Percentiles rank a stretch among this genome's conserved stretches.
These are phyloP conservation scores for Scheffersomyces spartinae DNA, from an alignment of 805 yeast genomes.

Conservation along the genomic window DNA sequence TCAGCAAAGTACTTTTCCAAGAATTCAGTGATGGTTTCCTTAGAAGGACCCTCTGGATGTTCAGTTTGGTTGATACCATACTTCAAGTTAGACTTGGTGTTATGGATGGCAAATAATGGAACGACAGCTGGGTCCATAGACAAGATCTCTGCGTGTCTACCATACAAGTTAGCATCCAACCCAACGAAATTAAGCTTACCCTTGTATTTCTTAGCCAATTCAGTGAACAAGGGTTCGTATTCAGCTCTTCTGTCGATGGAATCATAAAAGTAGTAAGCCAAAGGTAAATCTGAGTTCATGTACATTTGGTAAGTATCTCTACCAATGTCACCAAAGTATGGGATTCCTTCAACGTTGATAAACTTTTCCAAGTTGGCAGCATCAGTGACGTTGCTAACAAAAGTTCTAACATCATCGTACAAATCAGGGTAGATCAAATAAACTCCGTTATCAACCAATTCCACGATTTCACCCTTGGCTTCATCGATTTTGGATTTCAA, in stretches of 20 bases:
- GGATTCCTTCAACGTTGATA: conserved; percentile 55
- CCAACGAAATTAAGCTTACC: conserved; percentile 83
- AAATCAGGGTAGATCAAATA: conserved; percentile 26
- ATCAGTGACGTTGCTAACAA: too few species aligned
- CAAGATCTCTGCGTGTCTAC: conserved; percentile 78
- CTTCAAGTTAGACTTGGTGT: conserved; percentile 54
- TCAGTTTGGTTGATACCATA: conserved; percentile 61
- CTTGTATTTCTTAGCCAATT: conserved; percentile 63
- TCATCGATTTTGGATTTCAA: conserved; percentile 24
- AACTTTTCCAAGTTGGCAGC: conserved; percentile 32
- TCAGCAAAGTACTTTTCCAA: conserved; percentile 56
- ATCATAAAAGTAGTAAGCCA: conserved; percentile 82
- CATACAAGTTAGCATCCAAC: conserved; percentile 68
- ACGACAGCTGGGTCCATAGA: conserved; percentile 70
- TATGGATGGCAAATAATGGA: conserved; percentile 87
- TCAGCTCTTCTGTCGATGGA: conserved; percentile 52
- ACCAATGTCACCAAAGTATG: conserved; percentile 78
- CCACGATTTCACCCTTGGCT: too few species aligned
- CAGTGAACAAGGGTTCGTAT: conserved; percentile 38
- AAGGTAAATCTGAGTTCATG: conserved; percentile 61
- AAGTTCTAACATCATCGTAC: conserved; percentile 17
- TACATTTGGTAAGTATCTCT: conserved; percentile 69
- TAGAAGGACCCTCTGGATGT: conserved; percentile 33
- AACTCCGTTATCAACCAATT: too few species aligned
- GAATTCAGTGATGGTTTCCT: conserved; percentile 43